Evolutionary conservation across 257 asterid species (phyloP), one percentile per base, ranked within the genome.

Genomic region (Nicotiana tomentosiformis): DNA sequence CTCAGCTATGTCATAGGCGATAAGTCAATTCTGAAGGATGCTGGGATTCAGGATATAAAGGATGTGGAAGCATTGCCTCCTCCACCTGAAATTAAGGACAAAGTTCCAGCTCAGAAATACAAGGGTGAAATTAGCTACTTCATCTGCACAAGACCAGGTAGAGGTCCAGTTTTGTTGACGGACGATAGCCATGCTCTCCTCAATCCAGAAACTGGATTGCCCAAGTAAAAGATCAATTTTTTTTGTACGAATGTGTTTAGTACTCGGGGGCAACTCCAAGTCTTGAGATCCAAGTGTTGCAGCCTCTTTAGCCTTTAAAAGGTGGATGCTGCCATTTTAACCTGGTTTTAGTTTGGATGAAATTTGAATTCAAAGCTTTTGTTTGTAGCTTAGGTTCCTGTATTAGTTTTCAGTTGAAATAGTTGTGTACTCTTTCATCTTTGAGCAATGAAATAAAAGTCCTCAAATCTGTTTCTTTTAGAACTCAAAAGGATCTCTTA

Each of bases 71-170:
- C 92, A 49, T 78, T 94, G 86, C 72, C 91, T 5, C 91, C 97
- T 72, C 99, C 98, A 78, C 96, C 99, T 58, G 99, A 94, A 90
- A 84, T 85, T 66, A 91, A 88, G 86, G 97, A 89, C 33, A 93
- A 84, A 77, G 55, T 60, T 85, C 87, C 91, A 2, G 61, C 84
- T 9, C 95, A 90, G 76, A 94, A 90, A 85, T 82, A 43, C 80
- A 89, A 67, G 77, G 99, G 99, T 77, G 99, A 93, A 39, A 97
- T 96, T 51, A 94, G 95, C 85, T 96, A 96, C 89, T 96, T 96
- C 78, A 94, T 96, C 89, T 90, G 88, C 84, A 85, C 87, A 61
- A 82, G 89, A 76, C 90, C 90, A 7, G 95, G 95, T 46, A 86
- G 84, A 85, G 99, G 99, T 83, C 98, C 99, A 12, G 86, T 91